These are phyloP conservation scores for Coix lacrymajobi DNA, from an alignment of 176 grass and related monocot genomes.

Conservation along the genomic window DNA sequence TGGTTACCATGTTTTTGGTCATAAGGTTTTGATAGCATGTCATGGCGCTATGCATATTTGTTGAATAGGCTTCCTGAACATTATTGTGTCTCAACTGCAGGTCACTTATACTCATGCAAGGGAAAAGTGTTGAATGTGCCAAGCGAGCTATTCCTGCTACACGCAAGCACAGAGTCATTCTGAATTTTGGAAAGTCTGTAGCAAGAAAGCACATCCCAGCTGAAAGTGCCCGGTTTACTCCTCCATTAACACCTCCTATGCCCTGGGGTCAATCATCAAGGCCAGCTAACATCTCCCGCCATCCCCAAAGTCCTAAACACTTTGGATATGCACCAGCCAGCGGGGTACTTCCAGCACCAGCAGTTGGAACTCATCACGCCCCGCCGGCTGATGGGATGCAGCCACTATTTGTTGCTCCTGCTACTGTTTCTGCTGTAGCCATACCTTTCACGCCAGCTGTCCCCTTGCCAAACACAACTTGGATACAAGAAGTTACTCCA, in stretches of 20 bases:
- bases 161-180: constrained; percentile 48
- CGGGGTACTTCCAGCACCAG: constrained; percentile 28
- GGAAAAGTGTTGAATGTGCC: constrained; percentile 59
- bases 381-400: constrained; percentile 49
- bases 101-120: constrained; percentile 64
- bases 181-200: constrained; percentile 66
- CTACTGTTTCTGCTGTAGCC: constrained; percentile 31
- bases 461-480: constrained; percentile 30
- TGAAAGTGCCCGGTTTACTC: constrained; percentile 25
- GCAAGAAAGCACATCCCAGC: constrained; percentile 39
- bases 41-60: not conserved
- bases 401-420: constrained; percentile 54
- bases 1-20: not conserved
- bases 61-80: not conserved
- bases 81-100: constrained; percentile 22
- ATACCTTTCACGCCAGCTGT: constrained; percentile 38
- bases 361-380: constrained; percentile 30
- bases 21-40: not conserved
- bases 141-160: constrained; percentile 62
- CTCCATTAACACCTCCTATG: constrained; percentile 35
- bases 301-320: constrained; percentile 46
- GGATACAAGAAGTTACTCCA: constrained; percentile 50
- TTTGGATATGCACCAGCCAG: constrained; percentile 35
- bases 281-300: constrained; percentile 23
- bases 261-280: constrained; percentile 50